phyloP scores from a whole-genome alignment of 805 yeast species.

The Candida odintsovae region DNA sequence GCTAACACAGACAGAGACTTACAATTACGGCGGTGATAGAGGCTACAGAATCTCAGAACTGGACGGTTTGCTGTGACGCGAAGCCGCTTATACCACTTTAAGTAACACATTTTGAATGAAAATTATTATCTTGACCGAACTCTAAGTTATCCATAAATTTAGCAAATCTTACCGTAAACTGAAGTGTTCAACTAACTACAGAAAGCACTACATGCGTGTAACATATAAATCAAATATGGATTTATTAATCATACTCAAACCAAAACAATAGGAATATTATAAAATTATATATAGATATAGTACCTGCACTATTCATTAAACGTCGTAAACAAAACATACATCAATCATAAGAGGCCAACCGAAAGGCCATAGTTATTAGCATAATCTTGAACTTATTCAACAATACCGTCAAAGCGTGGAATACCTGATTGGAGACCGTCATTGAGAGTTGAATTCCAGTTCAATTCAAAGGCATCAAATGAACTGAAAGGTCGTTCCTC shows the following conservation, averaged over 20 bases:
- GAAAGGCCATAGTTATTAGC: neutral
- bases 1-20: constrained; percentile 16
- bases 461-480: neutral
- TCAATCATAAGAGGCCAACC: neutral
- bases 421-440: neutral
- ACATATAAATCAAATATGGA: neutral
- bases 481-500: neutral
- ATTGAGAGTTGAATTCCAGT: neutral
- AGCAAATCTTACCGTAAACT: neutral
- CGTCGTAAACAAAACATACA: neutral
- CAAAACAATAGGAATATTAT: too few relatives aligned
- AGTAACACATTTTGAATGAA: too few relatives aligned
- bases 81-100: too few relatives aligned
- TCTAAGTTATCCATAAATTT: neutral
- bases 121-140: too few relatives aligned
- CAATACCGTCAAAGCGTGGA: neutral
- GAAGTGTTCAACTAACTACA: too few relatives aligned
- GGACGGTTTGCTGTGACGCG: neutral
- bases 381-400: neutral
- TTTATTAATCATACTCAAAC: too few relatives aligned
- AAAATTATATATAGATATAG: neutral
- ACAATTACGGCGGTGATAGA: constrained; percentile 10
- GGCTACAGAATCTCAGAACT: constrained; percentile 8
- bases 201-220: neutral
- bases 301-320: neutral